Base-by-base conservation (phyloP, 257 asterid genomes). In the Lycium ferocissimum region DNA sequence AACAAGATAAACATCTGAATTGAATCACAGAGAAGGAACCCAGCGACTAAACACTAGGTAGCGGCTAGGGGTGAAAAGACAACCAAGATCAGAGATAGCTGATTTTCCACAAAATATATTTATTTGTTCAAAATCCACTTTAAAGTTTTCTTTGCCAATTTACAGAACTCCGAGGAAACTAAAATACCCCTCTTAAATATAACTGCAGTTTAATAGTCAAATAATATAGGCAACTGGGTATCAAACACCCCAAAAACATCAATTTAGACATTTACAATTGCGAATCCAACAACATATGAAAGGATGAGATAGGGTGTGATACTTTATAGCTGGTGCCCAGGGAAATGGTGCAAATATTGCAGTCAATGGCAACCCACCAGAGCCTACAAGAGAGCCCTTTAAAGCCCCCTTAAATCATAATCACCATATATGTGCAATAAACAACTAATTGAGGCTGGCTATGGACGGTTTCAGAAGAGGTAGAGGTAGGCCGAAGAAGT, bases 231-330 rank as follows among this genome's bases (percentile, higher is more conserved):
- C 61, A 7, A 22, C 12, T 75, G 81, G 63, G 18, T 49, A 76
- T 53, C 81, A 76, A 47, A 47, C 63, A 76, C 81, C 62, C 61
- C 81, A 76, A 76, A 75, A 76, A 22, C 59, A 75, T 75, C 81
- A 75, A 49, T 10, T 45, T 47, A 49, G 13, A 49, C 62, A 49
- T 20, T n/a, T 49, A 22, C 81, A 75, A 13, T 75, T 75, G 81
- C 18, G 3, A 51, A 75, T 51, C 81, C 62, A 49, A 49, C 62
- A 38, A 26, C 59, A 75, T 49, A 75, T 51, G 20, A 13, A 75
- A 75, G 61, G 81, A 51, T 47, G 81, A 49, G 9, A 75, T 51
- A 22, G 2, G 2, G 11, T 75, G 45, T 49, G 81, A 75, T 51
- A 49, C 62, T 22, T 73, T 22, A 72, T 72, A 49, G 80, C 58